Conservation (phyloP, 2,329 filamentous ascomycete genomes). For the Hymenoscyphus linearis region DNA sequence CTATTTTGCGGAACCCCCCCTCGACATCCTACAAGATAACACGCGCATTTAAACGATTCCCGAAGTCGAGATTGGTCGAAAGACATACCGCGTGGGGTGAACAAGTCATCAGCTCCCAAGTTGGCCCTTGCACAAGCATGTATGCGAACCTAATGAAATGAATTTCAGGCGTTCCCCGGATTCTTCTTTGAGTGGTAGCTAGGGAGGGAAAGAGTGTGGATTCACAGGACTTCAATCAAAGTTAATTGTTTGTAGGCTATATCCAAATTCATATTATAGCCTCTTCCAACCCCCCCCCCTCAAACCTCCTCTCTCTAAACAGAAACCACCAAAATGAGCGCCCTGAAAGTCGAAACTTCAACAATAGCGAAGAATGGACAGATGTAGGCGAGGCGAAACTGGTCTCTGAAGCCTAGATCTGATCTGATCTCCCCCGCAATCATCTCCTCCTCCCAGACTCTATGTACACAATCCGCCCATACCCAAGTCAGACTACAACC, state of each 20-base stretch:
- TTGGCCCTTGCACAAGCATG: not conserved
- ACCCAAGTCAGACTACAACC: constrained; percentile 68
- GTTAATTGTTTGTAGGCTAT: too few relatives aligned
- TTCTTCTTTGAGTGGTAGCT: not conserved
- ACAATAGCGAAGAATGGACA: constrained; percentile 25
- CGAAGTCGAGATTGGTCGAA: not conserved
- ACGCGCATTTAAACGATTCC: not conserved
- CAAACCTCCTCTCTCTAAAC: not conserved
- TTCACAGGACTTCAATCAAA: not conserved
- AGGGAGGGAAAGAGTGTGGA: not conserved
- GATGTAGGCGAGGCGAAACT: constrained; percentile 35
- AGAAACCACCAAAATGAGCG: not conserved
- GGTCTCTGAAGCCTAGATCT: constrained; percentile 74
- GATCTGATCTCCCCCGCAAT: constrained; percentile 75
- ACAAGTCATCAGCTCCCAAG: not conserved
- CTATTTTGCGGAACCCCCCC: too few relatives aligned
- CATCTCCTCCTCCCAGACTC: constrained; percentile 66
- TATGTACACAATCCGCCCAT: constrained; percentile 84
- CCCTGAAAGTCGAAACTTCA: not conserved
- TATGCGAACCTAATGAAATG: not conserved
- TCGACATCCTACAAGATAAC: not conserved
- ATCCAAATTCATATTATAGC: too few relatives aligned
- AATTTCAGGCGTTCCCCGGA: not conserved
- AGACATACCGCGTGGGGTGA: not conserved
- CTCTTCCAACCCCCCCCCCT: not conserved